Evolutionary conservation across 768 basidiomycete genomes (phyloP), one percentile per base, ranked within the genome.

Genomic region (Lepiota brunneoincarnata): DNA sequence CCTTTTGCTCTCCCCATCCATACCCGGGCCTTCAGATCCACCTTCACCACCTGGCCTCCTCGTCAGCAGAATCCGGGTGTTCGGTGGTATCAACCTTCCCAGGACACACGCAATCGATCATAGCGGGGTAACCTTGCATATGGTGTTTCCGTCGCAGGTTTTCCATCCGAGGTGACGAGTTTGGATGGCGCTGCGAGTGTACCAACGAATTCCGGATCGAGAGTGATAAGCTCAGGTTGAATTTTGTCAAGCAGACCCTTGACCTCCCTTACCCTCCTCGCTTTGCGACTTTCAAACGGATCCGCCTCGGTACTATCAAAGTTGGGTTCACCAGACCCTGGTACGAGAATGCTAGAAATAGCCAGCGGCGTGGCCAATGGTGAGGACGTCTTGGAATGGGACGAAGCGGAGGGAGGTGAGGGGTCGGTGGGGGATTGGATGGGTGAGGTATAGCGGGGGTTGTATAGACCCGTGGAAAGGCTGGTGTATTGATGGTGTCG

Each of bases 231-330:
- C 58, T 98, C 95, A 2, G 93, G 89, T 75, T 89, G 89, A 56
- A 98, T 87, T 80, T 96, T 95, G 68, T 99, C 96, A 56, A 99
- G 72, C 11, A 99, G 80, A 40, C 77, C 80, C 67, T 90, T 87
- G 63, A 98, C 93, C 69, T 98, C 97, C 53, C 91, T 78, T 72
- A 98, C 97, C 51, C 91, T 78, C 54, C 93, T 72, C 18, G 89
- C 78, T 58, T 83, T 86, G 67, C 80, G 84, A 63, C 86, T 82
- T 70, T 99, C 96, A 72, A 89, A 98, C 2, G 95, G 93, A 80
- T 99, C 95, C 0, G 93, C 91, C 68, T 98, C 97, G 12, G 79
- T 68, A 54, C 88, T 90, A 64, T 99, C 97, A 67, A 94, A 96
- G 75, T 97, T 94, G 42, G 95, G 84, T 68, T 98, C 95, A 31